phyloP scores from a whole-genome alignment of 768 basidiomycete genomes.

The Podaxis carcinomalis region DNA sequence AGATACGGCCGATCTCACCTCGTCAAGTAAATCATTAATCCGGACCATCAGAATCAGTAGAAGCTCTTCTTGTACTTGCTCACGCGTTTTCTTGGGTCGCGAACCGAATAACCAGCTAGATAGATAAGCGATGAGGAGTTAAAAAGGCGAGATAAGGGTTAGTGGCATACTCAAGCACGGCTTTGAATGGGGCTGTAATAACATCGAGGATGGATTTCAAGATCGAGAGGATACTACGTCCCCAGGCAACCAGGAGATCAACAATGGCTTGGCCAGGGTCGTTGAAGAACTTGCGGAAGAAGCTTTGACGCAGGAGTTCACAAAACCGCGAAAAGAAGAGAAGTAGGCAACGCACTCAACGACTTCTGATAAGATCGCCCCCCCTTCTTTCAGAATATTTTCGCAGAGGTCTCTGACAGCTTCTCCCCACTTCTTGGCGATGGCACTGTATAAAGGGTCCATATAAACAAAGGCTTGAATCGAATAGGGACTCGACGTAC shows the following conservation, averaged over 20 bases:
- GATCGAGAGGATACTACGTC: neutral
- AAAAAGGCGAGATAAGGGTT: neutral
- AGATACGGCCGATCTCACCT: neutral
- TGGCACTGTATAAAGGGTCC: neutral
- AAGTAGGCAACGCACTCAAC: neutral
- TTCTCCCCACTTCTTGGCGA: neutral
- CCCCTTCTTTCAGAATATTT: neutral
- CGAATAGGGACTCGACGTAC: neutral
- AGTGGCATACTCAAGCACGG: neutral
- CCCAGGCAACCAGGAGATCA: neutral
- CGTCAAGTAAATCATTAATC: neutral
- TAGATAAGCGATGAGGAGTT: neutral
- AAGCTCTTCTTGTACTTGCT: neutral
- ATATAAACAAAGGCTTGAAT: neutral
- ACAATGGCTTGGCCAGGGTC: neutral
- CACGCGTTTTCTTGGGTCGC: neutral
- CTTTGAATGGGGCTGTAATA: neutral
- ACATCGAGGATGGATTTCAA: neutral
- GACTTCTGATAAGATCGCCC: neutral
- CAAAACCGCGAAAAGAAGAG: neutral
- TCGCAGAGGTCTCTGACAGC: neutral
- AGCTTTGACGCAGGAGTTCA: neutral
- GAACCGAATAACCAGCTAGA: neutral
- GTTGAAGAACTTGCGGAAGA: neutral
- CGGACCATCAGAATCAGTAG: neutral